Percentiles rank a stretch among this genome's conserved stretches.
Evolutionary conservation across 768 basidiomycete genomes (phyloP).

Genomic region (Kwoniella pini): DNA sequence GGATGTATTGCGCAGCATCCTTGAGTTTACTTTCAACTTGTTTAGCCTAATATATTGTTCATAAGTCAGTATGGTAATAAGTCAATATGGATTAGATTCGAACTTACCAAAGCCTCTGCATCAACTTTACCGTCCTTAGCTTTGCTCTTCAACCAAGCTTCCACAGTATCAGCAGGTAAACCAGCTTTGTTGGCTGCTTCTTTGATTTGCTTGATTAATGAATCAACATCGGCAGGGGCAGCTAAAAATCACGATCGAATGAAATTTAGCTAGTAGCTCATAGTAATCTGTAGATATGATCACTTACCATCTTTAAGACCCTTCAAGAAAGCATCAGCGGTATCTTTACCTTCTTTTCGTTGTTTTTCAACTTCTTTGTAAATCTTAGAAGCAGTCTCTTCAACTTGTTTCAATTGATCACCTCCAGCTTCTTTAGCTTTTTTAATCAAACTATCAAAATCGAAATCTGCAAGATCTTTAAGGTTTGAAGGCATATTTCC

Average conservation of each 20-base stretch:
- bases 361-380: constrained; percentile 44
- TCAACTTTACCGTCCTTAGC: constrained; percentile 48
- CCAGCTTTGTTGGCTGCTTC: constrained; percentile 52
- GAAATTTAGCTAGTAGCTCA: neutral
- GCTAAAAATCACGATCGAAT: constrained; percentile 21
- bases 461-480: constrained; percentile 16
- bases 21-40: constrained; percentile 38
- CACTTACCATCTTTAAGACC: constrained; percentile 49
- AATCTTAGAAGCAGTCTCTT: constrained; percentile 48
- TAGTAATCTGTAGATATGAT: neutral
- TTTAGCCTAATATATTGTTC: too few relatives aligned
- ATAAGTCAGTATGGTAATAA: too few relatives aligned
- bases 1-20: constrained; percentile 34
- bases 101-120: constrained; percentile 39
- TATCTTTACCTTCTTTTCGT: constrained; percentile 51
- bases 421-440: constrained; percentile 49
- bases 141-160: constrained; percentile 47
- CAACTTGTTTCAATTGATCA: constrained; percentile 48
- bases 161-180: constrained; percentile 48
- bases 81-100: too few relatives aligned
- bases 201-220: constrained; percentile 49
- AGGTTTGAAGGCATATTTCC: constrained; percentile 36
- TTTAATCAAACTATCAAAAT: constrained; percentile 40
- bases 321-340: constrained; percentile 47
- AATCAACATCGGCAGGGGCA: constrained; percentile 51